phyloP scores from a whole-genome alignment of 192 early-diverging fungal genomes.

The Piromyces sp. region DNA sequence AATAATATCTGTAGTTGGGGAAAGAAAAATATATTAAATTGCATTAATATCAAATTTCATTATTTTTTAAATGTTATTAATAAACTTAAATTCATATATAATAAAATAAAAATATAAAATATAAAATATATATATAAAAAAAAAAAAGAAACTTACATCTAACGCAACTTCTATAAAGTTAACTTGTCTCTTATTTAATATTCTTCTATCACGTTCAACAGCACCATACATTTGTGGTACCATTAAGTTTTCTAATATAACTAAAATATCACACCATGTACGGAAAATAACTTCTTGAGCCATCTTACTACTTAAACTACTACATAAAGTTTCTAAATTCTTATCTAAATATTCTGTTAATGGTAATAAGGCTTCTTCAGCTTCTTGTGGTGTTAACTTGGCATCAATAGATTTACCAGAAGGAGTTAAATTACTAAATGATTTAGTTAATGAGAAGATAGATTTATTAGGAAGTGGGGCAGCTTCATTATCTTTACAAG shows the following conservation, averaged over 20 bases:
- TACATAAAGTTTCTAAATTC: conserved; percentile 45
- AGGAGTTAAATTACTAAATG: conserved; percentile 18
- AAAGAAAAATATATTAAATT: background rate
- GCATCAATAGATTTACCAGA: conserved; percentile 5
- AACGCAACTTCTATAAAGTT: conserved; percentile 9
- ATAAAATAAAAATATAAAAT: too few species aligned
- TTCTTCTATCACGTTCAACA: conserved; percentile 20
- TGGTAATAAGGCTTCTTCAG: conserved; percentile 47
- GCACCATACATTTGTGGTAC: conserved; percentile 42
- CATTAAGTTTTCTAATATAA: conserved; percentile 45
- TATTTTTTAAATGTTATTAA: too few species aligned
- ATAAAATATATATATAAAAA: background rate
- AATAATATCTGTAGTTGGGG: conserved; percentile 18
- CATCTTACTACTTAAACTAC: conserved; percentile 42
- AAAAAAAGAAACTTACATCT: background rate
- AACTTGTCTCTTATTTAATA: conserved; percentile 25
- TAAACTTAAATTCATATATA: background rate
- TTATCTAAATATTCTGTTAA: conserved; percentile 59
- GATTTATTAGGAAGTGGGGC: conserved; percentile 21
- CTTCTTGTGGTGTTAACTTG: conserved; percentile 15
- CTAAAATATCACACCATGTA: conserved; percentile 55
- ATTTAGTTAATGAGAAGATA: conserved; percentile 23
- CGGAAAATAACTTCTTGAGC: conserved; percentile 44
- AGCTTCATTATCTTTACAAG: conserved; percentile 33
- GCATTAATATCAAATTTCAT: too few species aligned